Percentiles rank a stretch among this genome's conserved stretches.
These are phyloP conservation scores for Takashimella tepidaria DNA, from an alignment of 1,284 basidiomycete genomes.

Conservation along the genomic window DNA sequence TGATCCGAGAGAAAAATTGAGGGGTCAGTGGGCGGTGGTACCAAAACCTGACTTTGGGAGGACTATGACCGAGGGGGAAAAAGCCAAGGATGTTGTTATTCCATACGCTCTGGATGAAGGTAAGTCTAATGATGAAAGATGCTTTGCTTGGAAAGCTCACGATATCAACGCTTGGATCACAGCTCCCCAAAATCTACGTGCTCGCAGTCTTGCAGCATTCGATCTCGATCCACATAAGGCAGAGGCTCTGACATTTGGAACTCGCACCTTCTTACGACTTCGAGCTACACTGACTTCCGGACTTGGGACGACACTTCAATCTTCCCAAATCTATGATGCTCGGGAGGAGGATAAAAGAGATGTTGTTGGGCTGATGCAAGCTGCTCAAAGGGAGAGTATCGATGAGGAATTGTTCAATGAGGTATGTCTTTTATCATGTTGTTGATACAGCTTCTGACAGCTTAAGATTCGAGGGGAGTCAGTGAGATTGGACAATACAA, in stretches of 20 bases:
- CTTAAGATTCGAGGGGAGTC: slow-evolving; percentile 31
- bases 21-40: slow-evolving; percentile 37
- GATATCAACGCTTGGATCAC: slow-evolving; percentile 8
- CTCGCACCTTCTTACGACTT: slow-evolving; percentile 27
- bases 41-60: slow-evolving; percentile 41
- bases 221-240: slow-evolving; percentile 38
- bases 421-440: no score
- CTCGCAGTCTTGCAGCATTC: slow-evolving; percentile 40
- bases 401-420: slow-evolving; percentile 45
- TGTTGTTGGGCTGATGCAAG: slow-evolving; percentile 26
- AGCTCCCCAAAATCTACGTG: slow-evolving; percentile 20
- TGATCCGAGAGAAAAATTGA: slow-evolving; percentile 17
- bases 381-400: slow-evolving; percentile 41
- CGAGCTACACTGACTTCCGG: slow-evolving; percentile 20
- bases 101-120: slow-evolving; percentile 47
- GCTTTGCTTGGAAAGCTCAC: no score
- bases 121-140: slow-evolving; percentile 9
- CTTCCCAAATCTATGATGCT: slow-evolving; percentile 10
- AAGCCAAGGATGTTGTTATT: slow-evolving; percentile 44
- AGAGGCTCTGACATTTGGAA: slow-evolving; percentile 33
- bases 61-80: slow-evolving; percentile 18
- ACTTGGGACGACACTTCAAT: slow-evolving; percentile 5
- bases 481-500: slow-evolving; percentile 12
- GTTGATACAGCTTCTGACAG: not conserved
- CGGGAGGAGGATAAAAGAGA: slow-evolving; percentile 7